Conservation (phyloP, 2,329 filamentous ascomycete genomes). For the Colletotrichum sp. region DNA sequence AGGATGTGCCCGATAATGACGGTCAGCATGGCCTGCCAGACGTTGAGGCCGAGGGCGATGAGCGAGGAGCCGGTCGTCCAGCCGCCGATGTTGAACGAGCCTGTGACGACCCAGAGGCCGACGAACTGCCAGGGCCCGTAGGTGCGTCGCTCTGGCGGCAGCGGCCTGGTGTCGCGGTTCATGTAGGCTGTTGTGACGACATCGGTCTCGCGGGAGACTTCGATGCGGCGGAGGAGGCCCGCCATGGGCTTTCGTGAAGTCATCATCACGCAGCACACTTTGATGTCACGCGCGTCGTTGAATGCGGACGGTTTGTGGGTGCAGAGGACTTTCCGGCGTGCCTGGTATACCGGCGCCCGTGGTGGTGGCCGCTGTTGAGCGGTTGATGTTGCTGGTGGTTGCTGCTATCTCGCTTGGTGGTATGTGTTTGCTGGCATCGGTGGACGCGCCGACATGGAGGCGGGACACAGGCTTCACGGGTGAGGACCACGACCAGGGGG, state of each 20-base stretch:
- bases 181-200: slow-evolving; percentile 27
- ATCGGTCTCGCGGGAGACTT: slow-evolving; percentile 28
- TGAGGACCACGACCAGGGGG: neutral
- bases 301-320: neutral
- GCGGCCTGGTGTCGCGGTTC: slow-evolving; percentile 33
- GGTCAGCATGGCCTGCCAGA: slow-evolving; percentile 31
- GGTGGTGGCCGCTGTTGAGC: neutral
- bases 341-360: neutral
- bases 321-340: neutral
- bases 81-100: slow-evolving; percentile 37
- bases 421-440: neutral
- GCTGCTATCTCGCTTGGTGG: neutral
- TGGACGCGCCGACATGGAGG: neutral
- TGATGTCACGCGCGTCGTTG: neutral
- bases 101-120: slow-evolving; percentile 36
- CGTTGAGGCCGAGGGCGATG: slow-evolving; percentile 31
- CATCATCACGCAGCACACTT: neutral
- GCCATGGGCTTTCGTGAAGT: neutral
- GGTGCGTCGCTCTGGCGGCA: slow-evolving; percentile 31
- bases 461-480: neutral
- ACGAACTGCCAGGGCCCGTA: slow-evolving; percentile 37
- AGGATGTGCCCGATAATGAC: slow-evolving; percentile 28
- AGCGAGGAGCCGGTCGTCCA: slow-evolving; percentile 35
- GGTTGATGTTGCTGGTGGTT: neutral
- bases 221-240: slow-evolving; percentile 21